These are phyloP conservation scores for Penicillium mononematosum DNA, from an alignment of 495 filamentous ascomycete genomes.

Conservation along the genomic window DNA sequence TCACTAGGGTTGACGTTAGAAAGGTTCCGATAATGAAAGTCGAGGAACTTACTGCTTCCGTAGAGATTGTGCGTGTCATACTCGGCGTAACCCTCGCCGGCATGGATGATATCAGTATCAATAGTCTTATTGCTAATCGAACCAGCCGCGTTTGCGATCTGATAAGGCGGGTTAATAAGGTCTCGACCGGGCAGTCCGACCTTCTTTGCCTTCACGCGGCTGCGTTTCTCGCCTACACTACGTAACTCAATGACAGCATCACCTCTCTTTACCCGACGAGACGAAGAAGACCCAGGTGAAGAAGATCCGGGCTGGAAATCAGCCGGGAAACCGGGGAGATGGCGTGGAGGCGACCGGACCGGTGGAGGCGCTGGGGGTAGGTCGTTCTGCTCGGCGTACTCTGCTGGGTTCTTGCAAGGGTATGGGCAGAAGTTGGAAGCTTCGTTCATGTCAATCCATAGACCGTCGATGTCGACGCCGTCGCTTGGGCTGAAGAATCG, in stretches of 20 bases:
- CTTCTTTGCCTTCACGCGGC: conserved; percentile 26
- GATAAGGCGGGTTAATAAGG: conserved; percentile 69
- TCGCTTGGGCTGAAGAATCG: conserved; percentile 62
- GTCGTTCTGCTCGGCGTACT: conserved; percentile 49
- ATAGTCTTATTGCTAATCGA: conserved; percentile 72
- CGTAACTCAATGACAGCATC: not conserved
- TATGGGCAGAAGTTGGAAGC: conserved; percentile 70
- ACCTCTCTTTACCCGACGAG: conserved; percentile 3
- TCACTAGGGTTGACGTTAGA: conserved; percentile 52
- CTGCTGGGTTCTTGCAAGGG: conserved; percentile 65
- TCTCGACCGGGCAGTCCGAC: conserved; percentile 62
- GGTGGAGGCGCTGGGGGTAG: conserved; percentile 66
- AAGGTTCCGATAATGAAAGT: not conserved
- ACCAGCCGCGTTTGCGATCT: conserved; percentile 70
- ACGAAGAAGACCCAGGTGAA: conserved; percentile 14
- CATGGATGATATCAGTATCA: conserved; percentile 70
- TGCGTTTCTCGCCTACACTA: conserved; percentile 2
- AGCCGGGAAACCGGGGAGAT: conserved; percentile 68
- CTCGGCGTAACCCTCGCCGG: conserved; percentile 62
- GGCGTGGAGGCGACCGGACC: conserved; percentile 57
- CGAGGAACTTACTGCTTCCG: conserved; percentile 57
- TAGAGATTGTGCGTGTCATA: conserved; percentile 88
- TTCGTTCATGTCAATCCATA: conserved; percentile 91
- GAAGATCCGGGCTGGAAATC: conserved; percentile 61
- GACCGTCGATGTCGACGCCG: conserved; percentile 79